phyloP scores from a whole-genome alignment of 345 rosid genomes.

The Toxicodendron radicans region DNA sequence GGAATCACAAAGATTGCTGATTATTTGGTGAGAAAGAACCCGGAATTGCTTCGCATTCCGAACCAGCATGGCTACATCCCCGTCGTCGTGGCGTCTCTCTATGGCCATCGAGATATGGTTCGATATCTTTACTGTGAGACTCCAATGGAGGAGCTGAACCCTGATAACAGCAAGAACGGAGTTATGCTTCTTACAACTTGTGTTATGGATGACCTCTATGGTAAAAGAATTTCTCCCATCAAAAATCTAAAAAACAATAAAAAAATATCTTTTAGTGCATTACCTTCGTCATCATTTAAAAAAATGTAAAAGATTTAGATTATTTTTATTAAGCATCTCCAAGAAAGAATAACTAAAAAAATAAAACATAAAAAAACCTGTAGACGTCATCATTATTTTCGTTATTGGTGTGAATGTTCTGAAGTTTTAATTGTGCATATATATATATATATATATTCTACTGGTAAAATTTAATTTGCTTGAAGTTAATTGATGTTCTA shows the following conservation, averaged over 20 bases:
- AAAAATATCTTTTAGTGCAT: too few species aligned
- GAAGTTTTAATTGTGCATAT: too few species aligned
- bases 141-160: slow-evolving; percentile 46
- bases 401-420: too few species aligned
- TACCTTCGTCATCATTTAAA: too few species aligned
- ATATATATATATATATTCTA: too few species aligned
- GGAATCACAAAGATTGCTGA: slow-evolving; percentile 59
- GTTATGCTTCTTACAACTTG: slow-evolving; percentile 64
- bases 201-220: slow-evolving; percentile 57
- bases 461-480: too few species aligned
- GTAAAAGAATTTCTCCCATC: slow-evolving; percentile 25
- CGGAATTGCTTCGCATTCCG: slow-evolving; percentile 38
- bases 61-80: slow-evolving; percentile 52
- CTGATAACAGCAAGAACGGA: slow-evolving; percentile 29
- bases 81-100: slow-evolving; percentile 61
- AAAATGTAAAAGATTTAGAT: too few species aligned
- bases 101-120: slow-evolving; percentile 62
- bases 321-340: too few species aligned
- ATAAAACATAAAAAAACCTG: too few species aligned
- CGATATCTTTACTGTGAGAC: slow-evolving; percentile 52
- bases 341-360: too few species aligned
- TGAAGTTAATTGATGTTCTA: neutral
- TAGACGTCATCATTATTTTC: too few species aligned
- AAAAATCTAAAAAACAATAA: too few species aligned
- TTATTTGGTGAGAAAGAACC: slow-evolving; percentile 44